Base-by-base conservation (phyloP, 1,284 basidiomycete species). In the Athelia psychrophila region DNA sequence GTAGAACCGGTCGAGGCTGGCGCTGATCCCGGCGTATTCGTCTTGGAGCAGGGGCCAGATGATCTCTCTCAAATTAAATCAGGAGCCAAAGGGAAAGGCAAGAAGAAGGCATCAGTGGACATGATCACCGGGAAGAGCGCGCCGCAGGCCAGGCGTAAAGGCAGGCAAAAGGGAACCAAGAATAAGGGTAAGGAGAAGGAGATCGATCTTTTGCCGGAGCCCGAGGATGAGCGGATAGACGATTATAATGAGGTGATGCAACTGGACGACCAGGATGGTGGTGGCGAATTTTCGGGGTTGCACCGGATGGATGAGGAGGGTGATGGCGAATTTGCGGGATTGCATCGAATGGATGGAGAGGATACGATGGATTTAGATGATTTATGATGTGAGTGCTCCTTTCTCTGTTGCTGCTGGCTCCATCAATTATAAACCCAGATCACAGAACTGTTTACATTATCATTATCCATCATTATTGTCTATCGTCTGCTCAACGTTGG, bases 41-140 rank as follows among this genome's bases (percentile, higher is more conserved):
- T 38, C 24, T 33, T 25, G 15, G 33, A 24, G n/a, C 40, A 19
- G 45, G 36, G 24, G 49, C 30, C 16, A 50, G 57, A 27, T 19
- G n/a, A n/a, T 33, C 19, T 50, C 47, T 45, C 44, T 46, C 46
- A 57, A 49, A 32, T 55, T 52, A 38, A 52, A 53, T 27, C 56
- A 54, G 27, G 49, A n/a, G n/a, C n/a, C n/a, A n/a, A n/a, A n/a
- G 19, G 50, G 58, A 51, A 33, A 13, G 27, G 27, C 27, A 30
- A 30, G 27, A 13, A 30, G 27, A 30, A 13, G 27, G 27, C 27
- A 13, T 6, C 27, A 20, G 64, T 73, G 2, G 69, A 73, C 52
- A 64, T 65, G 16, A 60, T 73, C 48, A 68, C 71, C 1, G 71
- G 71, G 20, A 66, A 69, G 44, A 56, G 52, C 44, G 63, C 51